Conservation (phyloP, 495 filamentous ascomycete species). For the Penicillium samsonianum region DNA sequence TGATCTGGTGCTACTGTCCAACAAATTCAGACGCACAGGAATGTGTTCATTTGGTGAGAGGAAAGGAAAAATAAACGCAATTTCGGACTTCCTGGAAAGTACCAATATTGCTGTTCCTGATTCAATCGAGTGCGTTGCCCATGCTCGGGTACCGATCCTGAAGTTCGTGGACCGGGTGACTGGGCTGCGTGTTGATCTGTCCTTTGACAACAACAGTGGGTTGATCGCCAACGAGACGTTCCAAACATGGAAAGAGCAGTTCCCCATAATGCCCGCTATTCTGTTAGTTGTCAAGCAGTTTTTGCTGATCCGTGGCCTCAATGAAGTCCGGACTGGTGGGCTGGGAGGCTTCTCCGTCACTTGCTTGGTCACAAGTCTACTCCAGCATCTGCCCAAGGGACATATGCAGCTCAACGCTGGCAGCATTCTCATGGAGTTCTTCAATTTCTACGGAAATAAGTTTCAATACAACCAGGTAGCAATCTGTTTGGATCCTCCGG, state of each 20-base stretch:
- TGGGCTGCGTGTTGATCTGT: conserved; percentile 79
- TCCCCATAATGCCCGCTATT: conserved; percentile 78
- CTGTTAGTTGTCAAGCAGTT: conserved; percentile 90
- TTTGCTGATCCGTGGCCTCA: conserved; percentile 80
- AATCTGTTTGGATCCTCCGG: conserved; percentile 71
- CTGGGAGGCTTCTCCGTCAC: conserved; percentile 91
- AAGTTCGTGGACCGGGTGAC: conserved; percentile 80
- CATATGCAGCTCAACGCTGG: conserved; percentile 62
- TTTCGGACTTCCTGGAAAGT: conserved; percentile 52
- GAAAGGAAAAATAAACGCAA: conserved; percentile 49
- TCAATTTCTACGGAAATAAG: conserved; percentile 81
- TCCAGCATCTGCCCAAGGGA: conserved; percentile 74
- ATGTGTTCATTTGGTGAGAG: conserved; percentile 44
- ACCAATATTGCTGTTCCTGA: conserved; percentile 49
- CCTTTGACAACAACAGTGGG: conserved; percentile 88
- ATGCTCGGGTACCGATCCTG: conserved; percentile 85
- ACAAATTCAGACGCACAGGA: conserved; percentile 49
- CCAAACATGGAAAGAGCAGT: conserved; percentile 70
- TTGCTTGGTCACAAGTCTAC: conserved; percentile 81
- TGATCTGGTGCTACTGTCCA: conserved; percentile 81
- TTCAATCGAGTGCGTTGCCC: conserved; percentile 62
- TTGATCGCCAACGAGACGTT: conserved; percentile 78
- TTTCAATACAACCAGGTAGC: conserved; percentile 67
- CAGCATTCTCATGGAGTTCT: conserved; percentile 78
- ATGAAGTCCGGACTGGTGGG: conserved; percentile 86